Conservation (phyloP, 805 yeast species). For the Jamesozyma spencerorum region DNA sequence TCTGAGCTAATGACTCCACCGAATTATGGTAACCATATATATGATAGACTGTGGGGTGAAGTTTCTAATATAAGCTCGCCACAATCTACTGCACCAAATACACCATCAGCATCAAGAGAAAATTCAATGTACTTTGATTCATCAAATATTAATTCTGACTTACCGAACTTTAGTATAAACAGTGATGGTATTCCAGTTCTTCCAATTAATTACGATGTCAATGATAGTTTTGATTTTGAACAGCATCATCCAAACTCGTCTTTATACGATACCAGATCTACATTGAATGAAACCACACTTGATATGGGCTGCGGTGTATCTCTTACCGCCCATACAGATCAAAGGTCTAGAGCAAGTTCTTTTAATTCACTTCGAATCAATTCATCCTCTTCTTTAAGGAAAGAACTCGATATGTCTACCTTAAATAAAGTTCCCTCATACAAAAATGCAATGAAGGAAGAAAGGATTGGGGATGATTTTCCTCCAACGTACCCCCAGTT, state of each 20-base stretch:
- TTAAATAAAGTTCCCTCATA: slow-evolving; percentile 79
- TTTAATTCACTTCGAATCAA: slow-evolving; percentile 34
- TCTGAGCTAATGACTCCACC: slow-evolving; percentile 72
- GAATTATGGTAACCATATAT: slow-evolving; percentile 68
- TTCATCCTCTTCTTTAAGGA: slow-evolving; percentile 16
- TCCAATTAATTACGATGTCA: not conserved
- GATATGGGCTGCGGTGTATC: slow-evolving; percentile 5
- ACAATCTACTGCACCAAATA: slow-evolving; percentile 1
- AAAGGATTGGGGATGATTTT: slow-evolving; percentile 40
- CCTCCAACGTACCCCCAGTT: slow-evolving; percentile 56
- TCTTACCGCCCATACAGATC: slow-evolving; percentile 44
- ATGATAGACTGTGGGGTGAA: slow-evolving; percentile 71
- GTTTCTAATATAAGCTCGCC: slow-evolving; percentile 19
- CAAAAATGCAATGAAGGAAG: slow-evolving; percentile 57
- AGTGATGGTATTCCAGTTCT: not conserved
- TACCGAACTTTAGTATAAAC: not conserved
- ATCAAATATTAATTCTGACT: not conserved
- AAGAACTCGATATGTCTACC: slow-evolving; percentile 36
- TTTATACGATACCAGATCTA: not conserved
- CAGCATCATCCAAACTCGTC: not conserved
- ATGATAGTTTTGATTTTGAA: not conserved
- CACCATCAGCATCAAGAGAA: slow-evolving; percentile 2
- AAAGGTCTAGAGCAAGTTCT: slow-evolving; percentile 53
- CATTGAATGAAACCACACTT: too few species aligned
- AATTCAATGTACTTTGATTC: not conserved